These are phyloP conservation scores for Ambrosia hybrid DNA, from an alignment of 140 eudicot genomes.

Conservation along the genomic window DNA sequence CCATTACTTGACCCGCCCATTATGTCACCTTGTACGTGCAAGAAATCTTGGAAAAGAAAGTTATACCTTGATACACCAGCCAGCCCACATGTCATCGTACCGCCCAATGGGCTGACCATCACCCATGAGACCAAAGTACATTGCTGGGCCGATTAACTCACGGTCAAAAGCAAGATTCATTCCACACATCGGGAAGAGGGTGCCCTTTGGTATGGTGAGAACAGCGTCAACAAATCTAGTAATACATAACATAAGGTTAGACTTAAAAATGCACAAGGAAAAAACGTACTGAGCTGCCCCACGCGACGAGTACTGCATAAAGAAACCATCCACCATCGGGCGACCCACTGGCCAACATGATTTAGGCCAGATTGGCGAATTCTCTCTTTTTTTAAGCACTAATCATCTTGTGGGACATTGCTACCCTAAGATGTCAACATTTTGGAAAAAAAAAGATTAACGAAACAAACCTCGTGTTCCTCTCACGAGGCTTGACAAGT, in stretches of 20 bases:
- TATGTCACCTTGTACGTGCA: not conserved
- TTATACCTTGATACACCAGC: constrained; percentile 8
- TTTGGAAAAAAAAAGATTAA: not conserved
- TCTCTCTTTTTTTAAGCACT: too few relatives aligned
- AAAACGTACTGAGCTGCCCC: not conserved
- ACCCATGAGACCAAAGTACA: constrained; percentile 19
- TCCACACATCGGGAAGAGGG: constrained; percentile 16
- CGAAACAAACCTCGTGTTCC: constrained; percentile 2
- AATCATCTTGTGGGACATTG: too few relatives aligned
- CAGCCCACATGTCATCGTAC: constrained; percentile 16
- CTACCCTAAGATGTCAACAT: not conserved
- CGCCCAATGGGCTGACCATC: constrained; percentile 22
- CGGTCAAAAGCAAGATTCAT: constrained; percentile 16
- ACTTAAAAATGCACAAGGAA: not conserved
- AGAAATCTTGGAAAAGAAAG: not conserved
- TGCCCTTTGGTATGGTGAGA: constrained; percentile 11
- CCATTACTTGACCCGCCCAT: not conserved
- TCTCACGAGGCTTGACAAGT: constrained; percentile 14
- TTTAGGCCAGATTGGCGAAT: too few relatives aligned
- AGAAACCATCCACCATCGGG: not conserved
- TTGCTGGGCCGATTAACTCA: constrained; percentile 6
- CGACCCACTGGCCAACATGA: too few relatives aligned
- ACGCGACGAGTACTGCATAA: not conserved
- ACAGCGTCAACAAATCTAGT: constrained; percentile 8
- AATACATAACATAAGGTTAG: not conserved